These are phyloP conservation scores for Prunus mongolica DNA, from an alignment of 306 rosid species.

Conservation along the genomic window DNA sequence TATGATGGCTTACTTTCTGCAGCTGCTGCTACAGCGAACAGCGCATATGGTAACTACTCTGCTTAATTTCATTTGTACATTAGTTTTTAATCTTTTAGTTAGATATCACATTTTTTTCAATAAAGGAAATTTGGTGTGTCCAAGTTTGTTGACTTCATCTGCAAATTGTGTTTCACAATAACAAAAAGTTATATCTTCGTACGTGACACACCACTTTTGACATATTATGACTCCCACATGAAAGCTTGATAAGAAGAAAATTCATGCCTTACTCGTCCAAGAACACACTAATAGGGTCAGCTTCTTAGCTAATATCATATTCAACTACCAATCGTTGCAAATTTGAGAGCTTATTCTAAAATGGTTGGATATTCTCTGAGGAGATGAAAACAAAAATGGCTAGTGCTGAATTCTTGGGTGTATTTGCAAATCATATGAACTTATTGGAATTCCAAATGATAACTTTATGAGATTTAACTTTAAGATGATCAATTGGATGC, in stretches of 20 bases:
- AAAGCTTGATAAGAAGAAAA: background rate
- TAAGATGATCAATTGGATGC: background rate
- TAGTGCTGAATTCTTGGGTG: background rate
- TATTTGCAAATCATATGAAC: background rate
- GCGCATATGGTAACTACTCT: conserved; percentile 60
- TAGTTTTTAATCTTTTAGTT: conserved; percentile 7
- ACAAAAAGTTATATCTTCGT: background rate
- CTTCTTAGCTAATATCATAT: background rate
- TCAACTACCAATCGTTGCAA: background rate
- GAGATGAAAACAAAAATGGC: background rate
- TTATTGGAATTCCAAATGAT: background rate
- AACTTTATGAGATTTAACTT: background rate
- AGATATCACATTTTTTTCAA: background rate
- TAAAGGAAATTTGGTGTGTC: background rate
- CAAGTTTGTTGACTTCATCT: background rate
- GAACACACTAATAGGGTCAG: background rate
- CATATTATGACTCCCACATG: background rate
- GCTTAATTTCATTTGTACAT: background rate
- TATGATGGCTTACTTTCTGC: conserved; percentile 85
- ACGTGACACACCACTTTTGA: background rate
- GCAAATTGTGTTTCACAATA: background rate
- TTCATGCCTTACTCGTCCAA: background rate
- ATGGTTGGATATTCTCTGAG: background rate
- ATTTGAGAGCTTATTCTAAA: background rate
- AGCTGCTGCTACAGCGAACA: conserved; percentile 82